These are phyloP conservation scores for Dioscorea zingiberensis DNA, from an alignment of 106 monocot species.

Conservation along the genomic window DNA sequence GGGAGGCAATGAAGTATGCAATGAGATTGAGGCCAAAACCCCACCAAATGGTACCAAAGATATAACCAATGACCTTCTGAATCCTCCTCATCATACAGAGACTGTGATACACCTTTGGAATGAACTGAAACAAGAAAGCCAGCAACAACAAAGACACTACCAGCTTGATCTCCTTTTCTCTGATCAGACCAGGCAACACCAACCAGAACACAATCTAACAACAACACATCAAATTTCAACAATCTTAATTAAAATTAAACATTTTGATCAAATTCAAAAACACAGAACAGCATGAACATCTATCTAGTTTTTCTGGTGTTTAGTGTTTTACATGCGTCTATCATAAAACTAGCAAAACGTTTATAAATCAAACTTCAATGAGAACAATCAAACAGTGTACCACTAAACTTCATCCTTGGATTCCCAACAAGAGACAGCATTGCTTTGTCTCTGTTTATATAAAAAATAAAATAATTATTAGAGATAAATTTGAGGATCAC, in stretches of 20 bases:
- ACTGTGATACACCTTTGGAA: slow-evolving; percentile 83
- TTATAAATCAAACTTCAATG: no score
- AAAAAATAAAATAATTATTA: not conserved
- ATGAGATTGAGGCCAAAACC: slow-evolving; percentile 83
- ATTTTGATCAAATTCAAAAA: no score
- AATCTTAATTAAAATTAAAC: no score
- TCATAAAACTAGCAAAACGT: no score
- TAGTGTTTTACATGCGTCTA: no score
- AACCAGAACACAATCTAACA: slow-evolving; percentile 57
- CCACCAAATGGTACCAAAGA: slow-evolving; percentile 97
- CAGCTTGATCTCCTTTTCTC: slow-evolving; percentile 43
- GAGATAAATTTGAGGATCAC: slow-evolving; percentile 12
- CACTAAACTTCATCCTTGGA: no score
- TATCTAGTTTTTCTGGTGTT: no score
- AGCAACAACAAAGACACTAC: slow-evolving; percentile 50
- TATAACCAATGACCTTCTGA: slow-evolving; percentile 84
- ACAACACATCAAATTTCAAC: no score
- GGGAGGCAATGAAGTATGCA: slow-evolving; percentile 90
- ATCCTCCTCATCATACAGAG: slow-evolving; percentile 66
- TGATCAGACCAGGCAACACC: slow-evolving; percentile 49
- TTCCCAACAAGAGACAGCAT: no score
- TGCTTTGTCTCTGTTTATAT: no score
- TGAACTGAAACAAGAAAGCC: slow-evolving; percentile 67
- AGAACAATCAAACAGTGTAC: no score
- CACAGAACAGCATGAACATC: no score